Base-by-base conservation (phyloP, 495 filamentous ascomycete species). In the Trichodelitschia bisporula region DNA sequence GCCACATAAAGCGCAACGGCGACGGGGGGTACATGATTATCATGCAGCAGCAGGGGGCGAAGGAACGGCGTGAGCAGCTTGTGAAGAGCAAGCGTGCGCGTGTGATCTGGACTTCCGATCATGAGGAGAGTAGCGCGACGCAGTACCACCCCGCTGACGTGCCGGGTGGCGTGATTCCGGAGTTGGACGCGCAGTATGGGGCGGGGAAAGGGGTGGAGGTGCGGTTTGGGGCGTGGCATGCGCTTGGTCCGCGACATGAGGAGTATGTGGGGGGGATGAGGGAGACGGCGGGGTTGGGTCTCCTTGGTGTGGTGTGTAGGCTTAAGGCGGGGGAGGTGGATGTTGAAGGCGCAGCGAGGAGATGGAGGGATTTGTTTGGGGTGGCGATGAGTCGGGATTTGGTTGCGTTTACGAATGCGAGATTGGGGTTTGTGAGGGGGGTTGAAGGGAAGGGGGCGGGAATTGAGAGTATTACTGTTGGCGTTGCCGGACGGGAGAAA, bases 1-100 rank as follows among this genome's bases (percentile, higher is more conserved):
- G 45, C 4, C 31, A 43, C 4, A 37, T 48, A 18, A 43, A 43
- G 30, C 18, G 42, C 19, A 40, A 43, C 15, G n/a, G n/a, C n/a
- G 45, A 48, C 20, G 42, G 42, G 5, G 45, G 45, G 15, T 48
- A 48, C 36, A 48, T 48, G 45, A 36, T 48, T 27, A 46, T 48
- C 19, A 48, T 48, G 45, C 42, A 45, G 33, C 43, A 29, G 6
- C 31, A 28, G 28, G 42, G 43, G 18, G 45, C 45, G 4, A 27
- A 16, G 19, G 33, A 31, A 13, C 24, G 39, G 14, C 31, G 34
- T 15, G 30, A 35, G 15, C 37, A 37, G 19, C 45, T 48, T 24
- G 38, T 39, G 16, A 15, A 32, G 18, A 37, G 37, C 8, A 31
- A 20, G 3, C 32, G 45, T 9, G 40, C 28, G 5, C 40, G 38